A percentile compares a stretch with the other conserved stretches of the same genome.
Evolutionary conservation across 1,284 basidiomycete species (phyloP).

Genomic region (Inonotus hispidus): DNA sequence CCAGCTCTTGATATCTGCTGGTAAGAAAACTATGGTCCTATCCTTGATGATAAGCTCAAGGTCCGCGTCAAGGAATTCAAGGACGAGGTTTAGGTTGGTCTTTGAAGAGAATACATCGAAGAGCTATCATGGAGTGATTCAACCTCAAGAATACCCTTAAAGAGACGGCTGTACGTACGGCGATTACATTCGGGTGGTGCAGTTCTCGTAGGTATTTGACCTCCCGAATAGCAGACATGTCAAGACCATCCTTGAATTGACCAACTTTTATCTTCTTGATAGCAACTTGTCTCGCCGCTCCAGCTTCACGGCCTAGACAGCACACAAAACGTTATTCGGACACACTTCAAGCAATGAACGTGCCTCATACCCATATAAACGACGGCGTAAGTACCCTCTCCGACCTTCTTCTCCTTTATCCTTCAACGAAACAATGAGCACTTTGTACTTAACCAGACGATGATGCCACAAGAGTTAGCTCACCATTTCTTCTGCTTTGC

Average conservation of each 20-base stretch:
- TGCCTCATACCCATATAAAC: constrained; percentile 76
- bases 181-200: constrained; percentile 93
- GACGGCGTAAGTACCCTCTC: constrained; percentile 97
- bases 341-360: background rate
- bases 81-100: constrained; percentile 93
- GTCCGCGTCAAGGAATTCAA: constrained; percentile 97
- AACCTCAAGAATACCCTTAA: background rate
- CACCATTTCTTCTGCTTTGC: constrained; percentile 69
- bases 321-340: background rate
- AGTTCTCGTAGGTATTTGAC: constrained; percentile 96
- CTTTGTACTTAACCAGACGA: background rate
- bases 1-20: constrained; percentile 98
- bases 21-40: constrained; percentile 83
- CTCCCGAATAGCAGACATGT: constrained; percentile 98
- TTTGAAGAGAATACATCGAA: constrained; percentile 97
- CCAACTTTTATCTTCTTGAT: constrained; percentile 99
- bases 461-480: constrained; percentile 17
- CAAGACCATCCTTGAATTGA: constrained; percentile 95
- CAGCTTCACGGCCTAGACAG: constrained; percentile 55
- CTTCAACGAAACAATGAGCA: constrained; percentile 31
- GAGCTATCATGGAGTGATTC: constrained; percentile 48
- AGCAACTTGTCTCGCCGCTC: constrained; percentile 76
- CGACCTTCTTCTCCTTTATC: constrained; percentile 85
- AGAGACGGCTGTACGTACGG: constrained; percentile 44
- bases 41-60: constrained; percentile 97